Percentiles rank a stretch among this genome's conserved stretches.
Conservation (phyloP, 352 stramenopile species). For the Bremia lactucae region DNA sequence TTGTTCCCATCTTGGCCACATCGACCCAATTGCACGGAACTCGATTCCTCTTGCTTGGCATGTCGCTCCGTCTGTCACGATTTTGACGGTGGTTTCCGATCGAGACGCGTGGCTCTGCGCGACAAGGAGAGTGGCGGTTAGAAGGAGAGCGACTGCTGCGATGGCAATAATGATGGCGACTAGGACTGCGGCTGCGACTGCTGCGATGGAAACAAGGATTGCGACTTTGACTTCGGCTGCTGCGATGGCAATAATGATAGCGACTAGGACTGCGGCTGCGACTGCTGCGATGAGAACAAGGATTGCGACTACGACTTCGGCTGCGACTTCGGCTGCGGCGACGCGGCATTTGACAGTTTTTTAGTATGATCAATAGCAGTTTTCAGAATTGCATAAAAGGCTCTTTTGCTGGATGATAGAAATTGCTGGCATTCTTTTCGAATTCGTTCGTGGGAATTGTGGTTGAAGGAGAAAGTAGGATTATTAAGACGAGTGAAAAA, state of each 20-base stretch:
- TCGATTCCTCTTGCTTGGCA: slow-evolving; percentile 20
- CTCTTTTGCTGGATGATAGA: no score
- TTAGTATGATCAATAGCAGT: no score
- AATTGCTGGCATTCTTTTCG: no score
- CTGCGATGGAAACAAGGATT: not conserved
- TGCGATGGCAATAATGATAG: slow-evolving; percentile 1
- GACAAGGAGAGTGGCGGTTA: slow-evolving; percentile 6
- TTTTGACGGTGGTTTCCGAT: slow-evolving; percentile 1
- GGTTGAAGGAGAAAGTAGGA: no score
- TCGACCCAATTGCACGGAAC: slow-evolving; percentile 78
- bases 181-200: slow-evolving; percentile 1
- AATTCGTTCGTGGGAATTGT: no score
- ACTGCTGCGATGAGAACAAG: not conserved
- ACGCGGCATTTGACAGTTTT: no score
- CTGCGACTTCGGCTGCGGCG: not conserved
- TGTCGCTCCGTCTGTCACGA: slow-evolving; percentile 7
- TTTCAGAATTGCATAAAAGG: no score
- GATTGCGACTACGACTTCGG: not conserved
- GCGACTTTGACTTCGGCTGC: not conserved
- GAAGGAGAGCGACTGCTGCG: not conserved
- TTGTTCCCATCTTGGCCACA: slow-evolving; percentile 59
- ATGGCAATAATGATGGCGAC: slow-evolving; percentile 1
- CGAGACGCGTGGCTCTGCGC: slow-evolving; percentile 3
- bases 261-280: slow-evolving; percentile 1
- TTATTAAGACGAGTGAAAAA: no score